These are phyloP conservation scores for Haplosporangium gracile DNA, from an alignment of 192 early-diverging fungal genomes.

Conservation along the genomic window DNA sequence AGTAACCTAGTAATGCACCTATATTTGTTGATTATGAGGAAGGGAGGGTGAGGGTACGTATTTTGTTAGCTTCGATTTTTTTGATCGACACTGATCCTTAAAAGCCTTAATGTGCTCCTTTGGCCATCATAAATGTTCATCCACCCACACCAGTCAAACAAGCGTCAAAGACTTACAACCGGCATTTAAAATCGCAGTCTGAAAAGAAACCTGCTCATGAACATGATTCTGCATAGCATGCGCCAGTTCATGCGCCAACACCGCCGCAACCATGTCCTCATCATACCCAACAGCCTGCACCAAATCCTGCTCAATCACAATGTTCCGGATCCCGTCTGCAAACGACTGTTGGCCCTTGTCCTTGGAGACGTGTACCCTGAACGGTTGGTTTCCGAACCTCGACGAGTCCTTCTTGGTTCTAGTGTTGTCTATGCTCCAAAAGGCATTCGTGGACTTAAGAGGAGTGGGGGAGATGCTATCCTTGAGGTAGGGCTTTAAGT, in stretches of 20 bases:
- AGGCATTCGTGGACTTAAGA: not conserved
- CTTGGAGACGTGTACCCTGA: not conserved
- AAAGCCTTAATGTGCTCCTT: too few relatives aligned
- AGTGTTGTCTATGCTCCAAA: not conserved
- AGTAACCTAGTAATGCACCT: too few relatives aligned
- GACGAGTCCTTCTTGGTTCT: not conserved
- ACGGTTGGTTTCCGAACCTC: not conserved
- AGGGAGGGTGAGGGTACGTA: too few relatives aligned
- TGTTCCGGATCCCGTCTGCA: not conserved
- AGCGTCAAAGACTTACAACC: too few relatives aligned
- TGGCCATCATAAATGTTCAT: too few relatives aligned
- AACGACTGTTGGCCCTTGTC: not conserved
- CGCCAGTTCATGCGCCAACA: slow-evolving; percentile 12
- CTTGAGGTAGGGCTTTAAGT: not conserved
- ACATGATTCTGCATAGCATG: slow-evolving; percentile 6
- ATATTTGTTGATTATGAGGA: too few relatives aligned
- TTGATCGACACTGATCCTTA: too few relatives aligned
- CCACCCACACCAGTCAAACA: too few relatives aligned
- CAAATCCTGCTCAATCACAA: not conserved
- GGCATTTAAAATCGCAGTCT: too few relatives aligned
- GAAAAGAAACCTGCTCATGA: not conserved
- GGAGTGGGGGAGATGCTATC: not conserved
- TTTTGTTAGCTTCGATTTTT: too few relatives aligned
- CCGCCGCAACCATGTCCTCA: slow-evolving; percentile 8
- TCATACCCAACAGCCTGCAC: not conserved